Evolutionary conservation across 148 eudicot species (phyloP).

Genomic region (Vaccinium myrtillus): DNA sequence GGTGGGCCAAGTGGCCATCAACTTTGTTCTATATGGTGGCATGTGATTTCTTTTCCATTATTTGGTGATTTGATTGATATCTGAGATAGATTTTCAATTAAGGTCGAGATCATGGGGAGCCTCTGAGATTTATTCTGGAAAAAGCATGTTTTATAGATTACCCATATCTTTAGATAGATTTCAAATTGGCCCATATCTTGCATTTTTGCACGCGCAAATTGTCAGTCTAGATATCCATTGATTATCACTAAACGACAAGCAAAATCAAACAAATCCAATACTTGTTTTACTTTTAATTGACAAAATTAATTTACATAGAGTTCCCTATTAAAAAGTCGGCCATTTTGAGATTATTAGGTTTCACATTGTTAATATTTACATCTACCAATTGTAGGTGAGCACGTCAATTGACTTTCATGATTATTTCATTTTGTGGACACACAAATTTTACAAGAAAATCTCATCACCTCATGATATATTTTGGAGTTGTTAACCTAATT

Average conservation of each 20-base stretch:
- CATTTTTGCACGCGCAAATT: constrained; percentile 10
- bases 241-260: neutral
- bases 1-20: neutral
- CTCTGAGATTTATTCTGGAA: neutral
- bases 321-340: neutral
- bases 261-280: neutral
- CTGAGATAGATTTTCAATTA: neutral
- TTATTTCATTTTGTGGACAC: too few species aligned
- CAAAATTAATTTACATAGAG: neutral
- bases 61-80: constrained; percentile 10
- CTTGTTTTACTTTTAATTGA: neutral
- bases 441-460: too few species aligned
- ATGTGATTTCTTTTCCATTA: neutral
- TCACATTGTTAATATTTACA: neutral
- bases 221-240: neutral
- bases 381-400: too few species aligned
- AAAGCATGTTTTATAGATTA: neutral
- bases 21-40: neutral
- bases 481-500: too few species aligned
- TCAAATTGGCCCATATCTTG: constrained; percentile 7
- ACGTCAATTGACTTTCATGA: too few species aligned
- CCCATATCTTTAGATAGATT: constrained; percentile 8
- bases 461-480: too few species aligned
- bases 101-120: constrained; percentile 1
- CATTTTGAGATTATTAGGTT: neutral